phyloP scores from a whole-genome alignment of 2,329 filamentous ascomycete genomes.

The Escovopsis sp. region DNA sequence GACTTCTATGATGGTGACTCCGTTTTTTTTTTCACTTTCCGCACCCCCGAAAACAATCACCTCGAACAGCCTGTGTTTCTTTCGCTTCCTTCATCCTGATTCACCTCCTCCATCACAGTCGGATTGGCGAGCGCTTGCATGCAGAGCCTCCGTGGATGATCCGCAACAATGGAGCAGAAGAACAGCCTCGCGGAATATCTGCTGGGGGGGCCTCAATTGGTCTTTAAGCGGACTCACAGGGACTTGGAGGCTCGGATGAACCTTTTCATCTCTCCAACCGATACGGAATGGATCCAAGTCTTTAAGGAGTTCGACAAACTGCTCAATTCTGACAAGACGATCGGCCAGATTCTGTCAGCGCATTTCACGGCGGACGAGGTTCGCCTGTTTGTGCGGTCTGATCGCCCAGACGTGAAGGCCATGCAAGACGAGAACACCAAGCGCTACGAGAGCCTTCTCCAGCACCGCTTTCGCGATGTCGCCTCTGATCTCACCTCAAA shows the following conservation, averaged over 20 bases:
- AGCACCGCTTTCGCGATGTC: constrained; percentile 16
- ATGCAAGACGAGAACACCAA: constrained; percentile 18
- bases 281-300: constrained; percentile 13
- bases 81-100: background rate
- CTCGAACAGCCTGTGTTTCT: background rate
- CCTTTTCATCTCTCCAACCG: constrained; percentile 11
- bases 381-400: constrained; percentile 15
- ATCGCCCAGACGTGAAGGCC: constrained; percentile 13
- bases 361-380: constrained; percentile 22
- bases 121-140: no score
- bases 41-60: background rate
- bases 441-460: constrained; percentile 17
- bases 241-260: constrained; percentile 8
- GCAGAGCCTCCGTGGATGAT: background rate
- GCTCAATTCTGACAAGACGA: constrained; percentile 11
- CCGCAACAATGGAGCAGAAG: background rate
- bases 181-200: background rate
- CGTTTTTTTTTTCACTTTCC: background rate
- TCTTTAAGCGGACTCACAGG: background rate
- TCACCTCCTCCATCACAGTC: background rate
- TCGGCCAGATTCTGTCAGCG: constrained; percentile 18
- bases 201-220: background rate
- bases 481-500: constrained; percentile 22
- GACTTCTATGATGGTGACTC: background rate
- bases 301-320: constrained; percentile 16